phyloP scores from a whole-genome alignment of 2,329 filamentous ascomycete genomes.

The Mariannaea sp. region DNA sequence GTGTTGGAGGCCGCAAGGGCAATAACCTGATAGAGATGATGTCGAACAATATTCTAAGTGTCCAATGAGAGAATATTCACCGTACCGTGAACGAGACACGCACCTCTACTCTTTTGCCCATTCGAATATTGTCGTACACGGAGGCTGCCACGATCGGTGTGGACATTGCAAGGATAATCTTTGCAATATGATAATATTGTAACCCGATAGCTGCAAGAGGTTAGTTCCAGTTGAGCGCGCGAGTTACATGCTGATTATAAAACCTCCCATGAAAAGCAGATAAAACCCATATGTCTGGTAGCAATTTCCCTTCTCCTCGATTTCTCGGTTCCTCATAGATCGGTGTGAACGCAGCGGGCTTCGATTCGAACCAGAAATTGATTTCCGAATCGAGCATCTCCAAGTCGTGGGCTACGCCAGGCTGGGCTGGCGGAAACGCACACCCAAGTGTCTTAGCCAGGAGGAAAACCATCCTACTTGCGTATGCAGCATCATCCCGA shows the following conservation, averaged over 20 bases:
- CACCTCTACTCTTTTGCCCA: constrained; percentile 20
- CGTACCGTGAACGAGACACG: neutral
- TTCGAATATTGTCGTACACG: constrained; percentile 21
- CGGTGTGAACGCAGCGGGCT: constrained; percentile 18
- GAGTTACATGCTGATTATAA: neutral
- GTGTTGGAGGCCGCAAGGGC: constrained; percentile 18
- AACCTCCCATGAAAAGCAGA: constrained; percentile 20
- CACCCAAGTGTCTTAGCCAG: constrained; percentile 14
- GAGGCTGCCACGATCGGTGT: constrained; percentile 13
- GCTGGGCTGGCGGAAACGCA: constrained; percentile 10
- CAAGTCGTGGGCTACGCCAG: constrained; percentile 7
- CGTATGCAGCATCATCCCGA: constrained; percentile 21
- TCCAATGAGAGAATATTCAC: neutral
- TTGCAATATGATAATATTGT: constrained; percentile 25
- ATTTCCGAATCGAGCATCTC: constrained; percentile 5
- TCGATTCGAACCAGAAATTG: constrained; percentile 17
- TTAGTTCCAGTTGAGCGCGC: too few species aligned
- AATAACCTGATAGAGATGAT: constrained; percentile 18
- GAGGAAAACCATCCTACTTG: constrained; percentile 17
- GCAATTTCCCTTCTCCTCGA: constrained; percentile 9
- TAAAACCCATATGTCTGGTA: constrained; percentile 20
- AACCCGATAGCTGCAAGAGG: constrained; percentile 14
- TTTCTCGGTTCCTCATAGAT: constrained; percentile 18
- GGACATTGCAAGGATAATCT: constrained; percentile 19
- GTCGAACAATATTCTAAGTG: constrained; percentile 9